A percentile compares a stretch with the other conserved stretches of the same genome.
These are phyloP conservation scores for Hygrophorus pudorinus DNA, from an alignment of 768 basidiomycete genomes.

Conservation along the genomic window DNA sequence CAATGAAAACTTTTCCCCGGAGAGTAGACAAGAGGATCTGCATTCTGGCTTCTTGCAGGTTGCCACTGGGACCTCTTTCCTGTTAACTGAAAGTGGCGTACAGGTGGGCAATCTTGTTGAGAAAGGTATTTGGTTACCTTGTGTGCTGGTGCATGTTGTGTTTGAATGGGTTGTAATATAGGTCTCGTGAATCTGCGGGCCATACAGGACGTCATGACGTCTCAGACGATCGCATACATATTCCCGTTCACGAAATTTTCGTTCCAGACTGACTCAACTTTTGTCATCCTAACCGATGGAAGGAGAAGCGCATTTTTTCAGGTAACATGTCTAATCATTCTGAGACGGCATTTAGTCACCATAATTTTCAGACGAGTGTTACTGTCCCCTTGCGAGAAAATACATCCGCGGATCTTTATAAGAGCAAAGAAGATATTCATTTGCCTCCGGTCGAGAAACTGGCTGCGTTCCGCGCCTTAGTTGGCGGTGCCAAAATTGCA, in stretches of 20 bases:
- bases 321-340: constrained; percentile 23
- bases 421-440: constrained; percentile 28
- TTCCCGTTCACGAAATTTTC: constrained; percentile 70
- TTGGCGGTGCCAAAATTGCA: constrained; percentile 53
- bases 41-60: constrained; percentile 69
- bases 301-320: constrained; percentile 64
- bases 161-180: constrained; percentile 13
- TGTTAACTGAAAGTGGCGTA: constrained; percentile 59
- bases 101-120: constrained; percentile 59
- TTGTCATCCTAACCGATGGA: constrained; percentile 53
- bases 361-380: constrained; percentile 42
- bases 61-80: constrained; percentile 45
- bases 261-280: constrained; percentile 67
- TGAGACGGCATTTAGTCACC: background rate
- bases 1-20: constrained; percentile 45
- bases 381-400: constrained; percentile 36
- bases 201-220: constrained; percentile 51
- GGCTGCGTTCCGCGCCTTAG: constrained; percentile 43
- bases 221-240: constrained; percentile 59
- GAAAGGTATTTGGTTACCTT: constrained; percentile 28
- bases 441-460: constrained; percentile 43
- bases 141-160: background rate
- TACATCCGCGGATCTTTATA: constrained; percentile 36
- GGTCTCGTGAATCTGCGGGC: constrained; percentile 57
- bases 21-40: constrained; percentile 61